Evolutionary conservation across 2,329 filamentous ascomycete genomes (phyloP).

Genomic region (Dendrostoma leiphaemia): DNA sequence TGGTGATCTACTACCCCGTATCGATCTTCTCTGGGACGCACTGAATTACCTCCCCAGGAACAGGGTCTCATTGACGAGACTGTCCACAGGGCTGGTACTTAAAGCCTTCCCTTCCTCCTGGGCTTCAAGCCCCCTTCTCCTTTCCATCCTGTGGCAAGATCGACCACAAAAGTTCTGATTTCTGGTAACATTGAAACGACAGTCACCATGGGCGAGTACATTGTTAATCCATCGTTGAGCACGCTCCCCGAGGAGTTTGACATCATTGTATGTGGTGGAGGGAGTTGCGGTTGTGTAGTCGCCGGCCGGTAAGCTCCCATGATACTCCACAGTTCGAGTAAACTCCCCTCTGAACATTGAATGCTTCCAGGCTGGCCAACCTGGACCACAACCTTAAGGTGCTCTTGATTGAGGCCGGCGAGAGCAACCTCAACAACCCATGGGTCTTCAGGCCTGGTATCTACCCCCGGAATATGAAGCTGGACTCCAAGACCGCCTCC

Average conservation of each 20-base stretch:
- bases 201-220: slow-evolving; percentile 16
- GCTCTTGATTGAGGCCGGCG: slow-evolving; percentile 68
- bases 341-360: background rate
- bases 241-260: slow-evolving; percentile 72
- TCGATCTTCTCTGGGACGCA: slow-evolving; percentile 6
- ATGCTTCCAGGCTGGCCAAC: slow-evolving; percentile 60
- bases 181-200: background rate
- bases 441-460: slow-evolving; percentile 75
- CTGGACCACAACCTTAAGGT: slow-evolving; percentile 72
- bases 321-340: slow-evolving; percentile 15
- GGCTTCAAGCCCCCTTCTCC: background rate
- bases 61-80: slow-evolving; percentile 2
- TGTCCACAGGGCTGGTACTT: background rate
- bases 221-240: slow-evolving; percentile 12
- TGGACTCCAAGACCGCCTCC: slow-evolving; percentile 77
- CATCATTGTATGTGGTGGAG: slow-evolving; percentile 76
- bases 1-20: background rate
- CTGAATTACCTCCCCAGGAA: background rate
- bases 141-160: background rate
- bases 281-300: slow-evolving; percentile 62
- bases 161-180: background rate
- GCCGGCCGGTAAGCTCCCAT: slow-evolving; percentile 46
- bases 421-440: slow-evolving; percentile 74
- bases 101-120: background rate
- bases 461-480: slow-evolving; percentile 75